Evolutionary conservation across 495 filamentous ascomycete genomes (phyloP), one percentile per base, ranked within the genome.

Genomic region (Podospora pseudoanserina): DNA sequence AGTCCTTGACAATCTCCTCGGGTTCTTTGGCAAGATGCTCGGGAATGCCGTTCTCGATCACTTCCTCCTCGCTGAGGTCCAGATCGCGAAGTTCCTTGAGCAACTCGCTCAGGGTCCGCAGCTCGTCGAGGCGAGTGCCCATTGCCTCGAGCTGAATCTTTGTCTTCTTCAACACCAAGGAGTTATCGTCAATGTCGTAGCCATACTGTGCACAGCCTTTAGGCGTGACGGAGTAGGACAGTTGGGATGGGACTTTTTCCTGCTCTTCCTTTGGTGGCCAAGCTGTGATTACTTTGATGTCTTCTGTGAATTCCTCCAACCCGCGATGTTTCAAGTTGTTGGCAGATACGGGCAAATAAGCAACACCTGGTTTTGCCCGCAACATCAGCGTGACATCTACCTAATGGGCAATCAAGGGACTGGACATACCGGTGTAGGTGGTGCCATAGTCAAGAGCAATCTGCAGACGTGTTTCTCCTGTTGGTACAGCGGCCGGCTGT

Each of bases 401-500:
- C 3, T 39, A 39, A 39, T 11, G 23, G 23, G 11, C 34, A 11
- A 11, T 11, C 34, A 39, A 39, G 0, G 34, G 1, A 0, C 34
- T 39, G 6, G 0, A 49, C 39, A 18, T 49, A 49, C 39, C 39
- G 15, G 74, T 78, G 19, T 74, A 76, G 0, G 78, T 78, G 0
- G 78, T 79, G n/a, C 78, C 78, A 65, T 79, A 79, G 64, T 79
- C 78, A 0, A 79, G 9, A n/a, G 70, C 76, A 18, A 79, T 27
- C 16, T 78, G 59, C 44, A 79, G 68, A 23, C 75, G 72, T 2
- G 72, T 70, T 39, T 68, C 65, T 11, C 64, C 56, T 0, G 60
- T 23, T 2, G 65, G 59, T 1, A 60, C 27, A 49, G 39, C 39
- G 0, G 34, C 30, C 20, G 27, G 53, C 18, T 54, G 32, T 15